Evolutionary conservation across 1,284 basidiomycete genomes (phyloP), one percentile per base, ranked within the genome.

Genomic region (Wolfiporia cocos): DNA sequence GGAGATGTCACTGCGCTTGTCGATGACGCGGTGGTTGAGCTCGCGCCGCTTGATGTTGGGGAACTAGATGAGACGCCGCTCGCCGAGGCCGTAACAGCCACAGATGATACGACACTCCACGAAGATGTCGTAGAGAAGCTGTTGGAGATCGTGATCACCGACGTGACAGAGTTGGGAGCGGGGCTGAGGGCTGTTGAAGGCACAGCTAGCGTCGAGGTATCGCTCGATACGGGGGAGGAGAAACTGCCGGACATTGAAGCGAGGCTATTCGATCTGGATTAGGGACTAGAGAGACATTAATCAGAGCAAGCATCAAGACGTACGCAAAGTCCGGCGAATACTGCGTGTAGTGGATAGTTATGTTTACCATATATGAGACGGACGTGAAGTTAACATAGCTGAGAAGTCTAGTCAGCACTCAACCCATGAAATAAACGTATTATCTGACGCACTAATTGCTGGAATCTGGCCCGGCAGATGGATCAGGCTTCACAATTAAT

Each of bases 361-460:
- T 63, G 33, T 58, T 58, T 26, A 60, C 59, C n/a, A 65, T 48
- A 3, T 55, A 49, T 9, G 52, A 63, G 3, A 78, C 50, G 11
- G 64, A 73, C 12, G 65, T 70, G 55, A 86, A 80, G 47, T 69
- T 69, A 49, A 86, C 58, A 57, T 83, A 85, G 50, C 79, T 82
- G 38, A 26, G 42, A 36, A 38, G 28, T 36, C 12, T 23, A 22
- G 30, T 22, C 21, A 43, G 1, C 30, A 5, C 21, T n/a, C n/a
- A 39, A 33, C 20, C 31, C 7, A 17, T 12, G 22, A 34, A n/a
- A 23, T 10, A 15, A 11, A 14, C 20, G 18, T 1, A n/a, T 20
- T 12, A 18, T 33, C 39, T 18, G 17, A 66, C 76, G 34, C 52
- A 81, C 78, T 81, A 82, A 14, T 53, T 49, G 44, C 63, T 58